These are phyloP conservation scores for Kwoniella heveanensis DNA, from an alignment of 768 basidiomycete species.

Conservation along the genomic window DNA sequence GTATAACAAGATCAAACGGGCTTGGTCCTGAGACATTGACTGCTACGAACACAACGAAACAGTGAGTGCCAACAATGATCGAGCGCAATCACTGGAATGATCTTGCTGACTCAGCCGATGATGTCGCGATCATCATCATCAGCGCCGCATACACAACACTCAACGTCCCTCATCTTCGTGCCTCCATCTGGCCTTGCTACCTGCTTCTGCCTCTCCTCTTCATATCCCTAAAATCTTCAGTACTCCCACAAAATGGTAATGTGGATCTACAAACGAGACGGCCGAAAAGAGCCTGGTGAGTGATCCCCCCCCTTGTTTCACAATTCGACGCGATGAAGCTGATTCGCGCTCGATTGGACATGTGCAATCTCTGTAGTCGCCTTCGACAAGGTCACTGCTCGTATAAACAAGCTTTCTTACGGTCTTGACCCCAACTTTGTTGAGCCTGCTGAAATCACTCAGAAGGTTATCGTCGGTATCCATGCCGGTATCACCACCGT, in stretches of 20 bases:
- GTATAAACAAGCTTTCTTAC: conserved; percentile 72
- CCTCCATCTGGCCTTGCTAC: neutral
- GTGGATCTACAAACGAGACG: conserved; percentile 54
- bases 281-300: conserved; percentile 52
- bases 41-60: conserved; percentile 18
- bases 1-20: conserved; percentile 12
- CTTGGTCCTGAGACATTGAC: conserved; percentile 13
- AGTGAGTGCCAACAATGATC: conserved; percentile 3
- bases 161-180: conserved; percentile 7
- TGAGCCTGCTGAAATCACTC: conserved; percentile 78
- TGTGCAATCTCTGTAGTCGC: conserved; percentile 20
- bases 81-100: neutral
- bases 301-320: neutral
- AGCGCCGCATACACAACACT: neutral
- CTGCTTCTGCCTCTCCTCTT: neutral
- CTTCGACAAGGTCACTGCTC: conserved; percentile 55
- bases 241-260: conserved; percentile 46
- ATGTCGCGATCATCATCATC: neutral
- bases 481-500: conserved; percentile 67
- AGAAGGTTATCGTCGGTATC: conserved; percentile 59
- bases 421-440: conserved; percentile 90
- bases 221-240: neutral
- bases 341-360: neutral
- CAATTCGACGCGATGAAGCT: neutral
- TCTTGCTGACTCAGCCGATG: neutral